Evolutionary conservation across 2,329 filamentous ascomycete species (phyloP).

Genomic region (Venturia effusa): DNA sequence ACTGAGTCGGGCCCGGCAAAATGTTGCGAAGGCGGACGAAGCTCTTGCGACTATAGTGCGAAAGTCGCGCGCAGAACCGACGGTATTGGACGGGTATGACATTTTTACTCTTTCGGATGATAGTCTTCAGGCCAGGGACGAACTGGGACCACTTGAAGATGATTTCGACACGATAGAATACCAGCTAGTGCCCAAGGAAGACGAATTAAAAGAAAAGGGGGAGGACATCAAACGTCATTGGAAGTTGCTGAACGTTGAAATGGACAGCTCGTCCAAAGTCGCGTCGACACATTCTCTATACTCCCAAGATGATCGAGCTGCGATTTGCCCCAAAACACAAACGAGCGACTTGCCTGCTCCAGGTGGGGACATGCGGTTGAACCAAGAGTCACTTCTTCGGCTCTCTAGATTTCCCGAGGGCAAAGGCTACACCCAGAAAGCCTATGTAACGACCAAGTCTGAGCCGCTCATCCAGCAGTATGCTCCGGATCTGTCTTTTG

Average conservation of each 20-base stretch:
- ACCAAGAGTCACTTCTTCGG: no score
- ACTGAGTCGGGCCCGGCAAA: background rate
- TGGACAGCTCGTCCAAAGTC: background rate
- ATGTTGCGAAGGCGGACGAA: background rate
- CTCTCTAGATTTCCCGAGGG: no score
- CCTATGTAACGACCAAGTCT: no score
- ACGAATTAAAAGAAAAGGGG: background rate
- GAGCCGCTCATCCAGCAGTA: background rate
- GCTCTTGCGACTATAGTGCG: background rate
- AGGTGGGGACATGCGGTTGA: no score
- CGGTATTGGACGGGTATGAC: background rate
- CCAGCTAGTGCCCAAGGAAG: background rate
- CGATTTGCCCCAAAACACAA: no score
- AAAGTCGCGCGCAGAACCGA: background rate
- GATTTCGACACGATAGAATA: background rate
- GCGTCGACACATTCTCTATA: no score
- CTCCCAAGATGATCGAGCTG: no score
- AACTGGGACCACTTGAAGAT: background rate
- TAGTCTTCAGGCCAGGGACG: background rate
- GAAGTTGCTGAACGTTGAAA: background rate
- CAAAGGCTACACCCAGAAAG: no score
- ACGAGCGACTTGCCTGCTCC: no score
- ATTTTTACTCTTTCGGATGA: background rate
- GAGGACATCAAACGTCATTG: background rate
- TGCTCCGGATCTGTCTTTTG: background rate